Base-by-base conservation (phyloP, 2,329 filamentous ascomycete species). In the Botrytis tulipae region DNA sequence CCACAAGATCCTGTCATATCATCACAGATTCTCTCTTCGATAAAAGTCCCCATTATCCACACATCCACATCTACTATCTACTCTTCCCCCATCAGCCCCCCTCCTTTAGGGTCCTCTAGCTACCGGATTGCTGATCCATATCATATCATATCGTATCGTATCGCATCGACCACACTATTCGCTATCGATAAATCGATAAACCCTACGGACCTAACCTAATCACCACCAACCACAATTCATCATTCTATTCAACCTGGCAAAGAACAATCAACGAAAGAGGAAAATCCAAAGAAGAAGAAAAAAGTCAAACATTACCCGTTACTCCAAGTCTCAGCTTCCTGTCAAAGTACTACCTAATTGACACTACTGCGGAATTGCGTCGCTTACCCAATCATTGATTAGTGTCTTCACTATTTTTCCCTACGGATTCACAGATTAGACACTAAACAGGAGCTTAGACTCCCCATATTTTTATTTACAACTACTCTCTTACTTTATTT, bases 121-220 rank as follows among this genome's bases (percentile, higher is more conserved):
- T 66, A n/a, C 60, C 44, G 70, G 70, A 54, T 71, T 65, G 70
- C 46, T 71, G 70, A 71, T 71, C 70, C 29, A 67, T 71, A 71
- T 71, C 51, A 54, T 54, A 54, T 46, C 44, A 46, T 22, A 22
- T 57, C 57, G 25, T 59, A 71, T 44, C 60, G 46, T 16, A 42
- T 66, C 60, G 37, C 70, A 72, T 72, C 70, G 60, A 66, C 59
- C 29, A 32, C n/a, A 35, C 54, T 25, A 37, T 22, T 63, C 59
- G 42, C 69, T 71, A 71, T 71, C 69, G 42, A 71, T 71, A 54
- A 71, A 29, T 57, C 51, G n/a, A 57, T 32, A 57, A 32, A 57
- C 70, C 70, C 14, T 67, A 42, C n/a, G 66, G 66, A 69, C n/a
- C 48, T 67, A 54, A 69, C n/a, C 48, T 67, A 54, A 68, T 40